These are phyloP conservation scores for Strombidium stylifer DNA, from an alignment of 73 alveolate genomes.

Conservation along the genomic window DNA sequence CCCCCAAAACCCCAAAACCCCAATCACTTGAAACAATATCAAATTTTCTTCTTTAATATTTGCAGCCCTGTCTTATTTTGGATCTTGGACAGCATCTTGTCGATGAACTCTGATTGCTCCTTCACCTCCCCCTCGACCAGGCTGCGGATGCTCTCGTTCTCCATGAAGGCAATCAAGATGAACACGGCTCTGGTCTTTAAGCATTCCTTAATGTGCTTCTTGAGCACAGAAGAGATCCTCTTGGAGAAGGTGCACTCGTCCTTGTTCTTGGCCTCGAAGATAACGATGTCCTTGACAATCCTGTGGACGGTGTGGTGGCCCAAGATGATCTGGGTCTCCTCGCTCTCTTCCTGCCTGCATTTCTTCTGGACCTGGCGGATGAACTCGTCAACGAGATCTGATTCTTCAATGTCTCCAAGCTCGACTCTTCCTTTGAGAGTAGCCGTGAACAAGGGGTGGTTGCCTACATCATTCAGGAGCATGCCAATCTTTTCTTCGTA, in stretches of 20 bases:
- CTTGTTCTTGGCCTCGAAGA: slow-evolving; percentile 57
- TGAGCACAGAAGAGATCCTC: slow-evolving; percentile 51
- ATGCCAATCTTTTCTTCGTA: slow-evolving; percentile 28
- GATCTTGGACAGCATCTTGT: background rate
- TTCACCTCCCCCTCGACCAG: slow-evolving; percentile 39
- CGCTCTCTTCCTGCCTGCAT: slow-evolving; percentile 51
- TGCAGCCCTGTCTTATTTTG: background rate
- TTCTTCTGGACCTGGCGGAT: slow-evolving; percentile 51
- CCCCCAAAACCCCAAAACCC: slow-evolving; percentile 1
- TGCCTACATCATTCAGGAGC: slow-evolving; percentile 19
- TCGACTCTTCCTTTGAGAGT: slow-evolving; percentile 8
- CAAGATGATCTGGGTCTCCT: slow-evolving; percentile 57
- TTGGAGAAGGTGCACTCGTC: slow-evolving; percentile 65
- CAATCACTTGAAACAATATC: background rate
- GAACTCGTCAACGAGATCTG: slow-evolving; percentile 70
- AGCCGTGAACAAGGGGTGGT: slow-evolving; percentile 3
- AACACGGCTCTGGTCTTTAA: slow-evolving; percentile 77
- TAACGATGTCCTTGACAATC: slow-evolving; percentile 65
- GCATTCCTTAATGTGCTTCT: slow-evolving; percentile 65
- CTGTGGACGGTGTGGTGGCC: slow-evolving; percentile 75
- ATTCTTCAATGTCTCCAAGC: slow-evolving; percentile 57
- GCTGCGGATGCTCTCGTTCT: slow-evolving; percentile 54
- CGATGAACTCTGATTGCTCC: slow-evolving; percentile 6
- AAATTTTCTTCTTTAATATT: background rate
- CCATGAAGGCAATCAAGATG: slow-evolving; percentile 67